Evolutionary conservation across 2,329 filamentous ascomycete genomes (phyloP).

Genomic region (Sporothrix inflata): DNA sequence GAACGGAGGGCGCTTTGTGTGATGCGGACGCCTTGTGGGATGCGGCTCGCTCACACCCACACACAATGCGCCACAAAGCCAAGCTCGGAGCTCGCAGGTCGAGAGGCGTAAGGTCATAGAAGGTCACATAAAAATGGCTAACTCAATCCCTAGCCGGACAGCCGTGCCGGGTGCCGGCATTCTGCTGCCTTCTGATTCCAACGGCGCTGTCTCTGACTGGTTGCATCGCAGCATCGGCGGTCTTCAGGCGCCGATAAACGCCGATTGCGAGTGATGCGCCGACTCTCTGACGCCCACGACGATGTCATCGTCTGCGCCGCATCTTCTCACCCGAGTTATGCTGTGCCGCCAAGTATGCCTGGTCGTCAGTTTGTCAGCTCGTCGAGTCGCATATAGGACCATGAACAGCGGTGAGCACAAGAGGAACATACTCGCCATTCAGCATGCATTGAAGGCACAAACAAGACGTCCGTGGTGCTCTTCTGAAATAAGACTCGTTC

Average conservation of each 20-base stretch:
- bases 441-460: too few relatives aligned
- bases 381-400: not conserved
- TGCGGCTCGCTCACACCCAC: not conserved
- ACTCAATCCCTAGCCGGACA: not conserved
- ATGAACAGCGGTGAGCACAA: not conserved
- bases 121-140: not conserved
- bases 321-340: not conserved
- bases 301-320: not conserved
- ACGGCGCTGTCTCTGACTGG: not conserved
- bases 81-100: not conserved
- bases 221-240: not conserved
- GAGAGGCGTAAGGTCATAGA: not conserved
- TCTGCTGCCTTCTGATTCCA: not conserved
- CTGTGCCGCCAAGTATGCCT: not conserved
- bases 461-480: too few relatives aligned
- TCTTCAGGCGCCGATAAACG: not conserved
- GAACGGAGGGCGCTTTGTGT: not conserved
- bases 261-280: too few relatives aligned
- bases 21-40: not conserved
- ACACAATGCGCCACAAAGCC: not conserved
- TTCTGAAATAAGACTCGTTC: not conserved
- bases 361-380: not conserved
- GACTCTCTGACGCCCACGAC: not conserved
- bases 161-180: not conserved
- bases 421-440: not conserved